Conservation (phyloP, 495 filamentous ascomycete species). For the Penicillium bovifimosum region DNA sequence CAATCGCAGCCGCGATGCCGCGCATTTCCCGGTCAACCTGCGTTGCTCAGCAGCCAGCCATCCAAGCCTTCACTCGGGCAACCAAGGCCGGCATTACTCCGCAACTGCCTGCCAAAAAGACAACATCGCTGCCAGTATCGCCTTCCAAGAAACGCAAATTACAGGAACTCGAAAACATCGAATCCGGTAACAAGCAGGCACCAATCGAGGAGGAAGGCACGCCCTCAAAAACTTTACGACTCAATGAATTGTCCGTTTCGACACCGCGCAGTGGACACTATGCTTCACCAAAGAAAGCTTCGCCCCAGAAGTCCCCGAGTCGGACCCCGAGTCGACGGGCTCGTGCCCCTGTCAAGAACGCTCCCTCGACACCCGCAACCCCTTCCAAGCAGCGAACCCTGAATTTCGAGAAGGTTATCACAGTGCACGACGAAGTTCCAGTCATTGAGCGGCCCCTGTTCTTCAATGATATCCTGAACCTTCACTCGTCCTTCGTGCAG, state of each 20-base stretch:
- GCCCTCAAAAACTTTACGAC: slow-evolving; percentile 39
- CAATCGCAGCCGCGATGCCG: slow-evolving; percentile 32
- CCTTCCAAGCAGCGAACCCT: slow-evolving; percentile 34
- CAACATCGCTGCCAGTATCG: slow-evolving; percentile 26
- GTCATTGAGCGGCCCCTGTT: slow-evolving; percentile 25
- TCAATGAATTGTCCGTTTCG: slow-evolving; percentile 34
- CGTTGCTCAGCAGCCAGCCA: slow-evolving; percentile 34
- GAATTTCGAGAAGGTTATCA: slow-evolving; percentile 14
- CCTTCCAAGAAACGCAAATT: slow-evolving; percentile 47
- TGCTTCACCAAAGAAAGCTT: slow-evolving; percentile 18
- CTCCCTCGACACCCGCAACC: slow-evolving; percentile 17
- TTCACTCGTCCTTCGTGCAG: slow-evolving; percentile 38
- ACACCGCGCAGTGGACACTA: slow-evolving; percentile 38
- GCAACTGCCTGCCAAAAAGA: slow-evolving; percentile 20
- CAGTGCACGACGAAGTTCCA: slow-evolving; percentile 8
- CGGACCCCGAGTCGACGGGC: slow-evolving; percentile 17
- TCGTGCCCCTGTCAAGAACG: slow-evolving; percentile 11
- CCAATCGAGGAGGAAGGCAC: slow-evolving; percentile 23
- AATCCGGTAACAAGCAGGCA: slow-evolving; percentile 9
- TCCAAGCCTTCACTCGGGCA: slow-evolving; percentile 40
- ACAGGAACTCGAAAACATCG: slow-evolving; percentile 37
- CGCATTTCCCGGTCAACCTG: slow-evolving; percentile 27
- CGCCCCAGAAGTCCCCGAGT: neutral
- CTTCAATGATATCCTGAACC: slow-evolving; percentile 31
- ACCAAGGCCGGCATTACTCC: slow-evolving; percentile 36